Percentiles rank a stretch among this genome's conserved stretches.
phyloP scores from a whole-genome alignment of 2,329 filamentous ascomycete species.

The Phyllosticta citribraziliensis region DNA sequence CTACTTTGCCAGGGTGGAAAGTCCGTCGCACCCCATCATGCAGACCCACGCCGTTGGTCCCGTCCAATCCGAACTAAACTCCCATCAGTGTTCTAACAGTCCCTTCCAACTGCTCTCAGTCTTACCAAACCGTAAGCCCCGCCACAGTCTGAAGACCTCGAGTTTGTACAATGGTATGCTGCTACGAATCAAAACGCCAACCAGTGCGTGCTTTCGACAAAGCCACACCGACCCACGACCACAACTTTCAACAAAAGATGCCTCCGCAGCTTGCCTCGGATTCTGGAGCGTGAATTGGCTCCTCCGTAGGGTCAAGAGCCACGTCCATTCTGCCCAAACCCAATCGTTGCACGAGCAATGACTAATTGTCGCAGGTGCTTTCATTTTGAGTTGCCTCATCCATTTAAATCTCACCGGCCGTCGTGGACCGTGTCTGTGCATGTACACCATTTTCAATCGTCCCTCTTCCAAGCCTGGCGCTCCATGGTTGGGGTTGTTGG shows the following conservation, averaged over 20 bases:
- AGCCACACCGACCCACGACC: background rate
- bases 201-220: background rate
- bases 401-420: background rate
- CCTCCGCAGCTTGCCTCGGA: background rate
- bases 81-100: background rate
- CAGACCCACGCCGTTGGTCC: background rate
- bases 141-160: background rate
- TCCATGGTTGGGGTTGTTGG: constrained; percentile 18
- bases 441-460: background rate
- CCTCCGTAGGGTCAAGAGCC: background rate
- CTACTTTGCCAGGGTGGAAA: background rate
- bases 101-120: background rate
- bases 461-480: constrained; percentile 7
- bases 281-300: background rate
- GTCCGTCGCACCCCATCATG: background rate
- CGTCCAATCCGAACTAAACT: background rate
- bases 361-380: background rate
- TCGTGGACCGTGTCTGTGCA: background rate
- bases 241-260: background rate
- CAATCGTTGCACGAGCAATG: background rate
- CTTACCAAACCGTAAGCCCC: background rate
- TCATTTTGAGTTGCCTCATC: background rate
- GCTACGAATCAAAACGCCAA: background rate
- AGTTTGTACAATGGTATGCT: background rate
- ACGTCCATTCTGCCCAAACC: background rate